Base-by-base conservation (phyloP, 2,329 filamentous ascomycete species). In the Fusarium sp. region DNA sequence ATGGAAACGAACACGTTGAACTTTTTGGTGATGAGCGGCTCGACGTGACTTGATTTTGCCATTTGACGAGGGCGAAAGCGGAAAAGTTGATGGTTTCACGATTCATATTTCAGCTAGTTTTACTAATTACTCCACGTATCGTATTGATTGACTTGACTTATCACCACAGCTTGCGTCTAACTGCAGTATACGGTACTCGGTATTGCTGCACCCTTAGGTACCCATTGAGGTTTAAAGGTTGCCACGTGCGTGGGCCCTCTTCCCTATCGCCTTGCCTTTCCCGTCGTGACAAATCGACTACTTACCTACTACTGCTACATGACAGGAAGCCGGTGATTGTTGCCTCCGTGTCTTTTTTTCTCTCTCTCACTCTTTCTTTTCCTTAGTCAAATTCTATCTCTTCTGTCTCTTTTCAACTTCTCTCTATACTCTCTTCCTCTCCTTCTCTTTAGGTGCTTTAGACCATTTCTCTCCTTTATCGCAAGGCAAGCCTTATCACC, bases 201-300 rank as follows among this genome's bases (percentile, higher is more conserved):
- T 38, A 31, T 21, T 32, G 17, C 14, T 48, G 45, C 38, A 32
- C 32, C 37, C 19, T 19, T 19, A 19, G 19, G 36, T 38, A n/a
- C 36, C 43, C 47, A 35, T 38, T 41, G 42, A 56, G 50, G 57
- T 57, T 66, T 65, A 47, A 53, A 53, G 55, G 59, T 61, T 70
- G 67, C 69, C 71, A 74, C 73, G 71, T 75, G 73, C 72, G 68
- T 71, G 65, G 65, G 65, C 55, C 57, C 64, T 61, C 57, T 63
- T 55, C 53, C 31, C 13, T 31, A 33, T 67, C 68, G 66, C 67
- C 65, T 70, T 69, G 62, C 67, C 65, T 70, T 56, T 60, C 49
- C 39, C 31, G 55, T 60, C 58, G 65, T 70, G 67, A 70, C 67
- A 70, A 70, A 70, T 68, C 60, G 57, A 59, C 52, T 46, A 39